Conservation (phyloP, 768 basidiomycete genomes). For the Termitomyces heimii region DNA sequence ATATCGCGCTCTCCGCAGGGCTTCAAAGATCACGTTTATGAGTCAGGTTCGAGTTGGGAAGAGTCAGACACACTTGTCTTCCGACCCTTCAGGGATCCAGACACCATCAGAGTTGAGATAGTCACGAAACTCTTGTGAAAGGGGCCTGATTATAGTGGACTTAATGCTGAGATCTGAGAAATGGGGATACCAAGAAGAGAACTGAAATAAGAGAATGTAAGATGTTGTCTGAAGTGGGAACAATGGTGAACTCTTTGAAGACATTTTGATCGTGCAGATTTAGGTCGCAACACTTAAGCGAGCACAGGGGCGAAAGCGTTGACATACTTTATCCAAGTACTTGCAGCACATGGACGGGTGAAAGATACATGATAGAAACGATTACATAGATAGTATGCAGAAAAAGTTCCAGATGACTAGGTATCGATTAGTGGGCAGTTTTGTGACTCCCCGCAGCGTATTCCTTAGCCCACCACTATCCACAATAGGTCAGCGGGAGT, state of each 20-base stretch:
- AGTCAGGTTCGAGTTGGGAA: neutral
- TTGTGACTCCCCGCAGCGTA: slow-evolving; percentile 32
- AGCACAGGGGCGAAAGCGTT: neutral
- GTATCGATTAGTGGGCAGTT: slow-evolving; percentile 26
- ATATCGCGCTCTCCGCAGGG: slow-evolving; percentile 46
- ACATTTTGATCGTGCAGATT: slow-evolving; percentile 2
- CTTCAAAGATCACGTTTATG: slow-evolving; percentile 24
- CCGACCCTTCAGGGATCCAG: slow-evolving; percentile 76
- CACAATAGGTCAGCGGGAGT: neutral
- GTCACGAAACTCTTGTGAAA: slow-evolving; percentile 53
- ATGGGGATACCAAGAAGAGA: slow-evolving; percentile 78
- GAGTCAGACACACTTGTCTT: slow-evolving; percentile 52
- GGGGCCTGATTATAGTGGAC: slow-evolving; percentile 68
- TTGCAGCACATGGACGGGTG: neutral
- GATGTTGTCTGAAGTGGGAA: slow-evolving; percentile 49
- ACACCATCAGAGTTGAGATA: slow-evolving; percentile 86
- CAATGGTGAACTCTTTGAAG: slow-evolving; percentile 12
- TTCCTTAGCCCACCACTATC: slow-evolving; percentile 44
- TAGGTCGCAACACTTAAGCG: neutral
- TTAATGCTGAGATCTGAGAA: slow-evolving; percentile 62
- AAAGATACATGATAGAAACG: slow-evolving; percentile 8
- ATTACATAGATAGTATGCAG: slow-evolving; percentile 1
- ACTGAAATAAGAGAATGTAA: slow-evolving; percentile 69
- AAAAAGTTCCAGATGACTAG: neutral
- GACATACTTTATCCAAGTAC: slow-evolving; percentile 1